Conservation (phyloP, 257 asterid genomes). For the Solanum chiquidenum region DNA sequence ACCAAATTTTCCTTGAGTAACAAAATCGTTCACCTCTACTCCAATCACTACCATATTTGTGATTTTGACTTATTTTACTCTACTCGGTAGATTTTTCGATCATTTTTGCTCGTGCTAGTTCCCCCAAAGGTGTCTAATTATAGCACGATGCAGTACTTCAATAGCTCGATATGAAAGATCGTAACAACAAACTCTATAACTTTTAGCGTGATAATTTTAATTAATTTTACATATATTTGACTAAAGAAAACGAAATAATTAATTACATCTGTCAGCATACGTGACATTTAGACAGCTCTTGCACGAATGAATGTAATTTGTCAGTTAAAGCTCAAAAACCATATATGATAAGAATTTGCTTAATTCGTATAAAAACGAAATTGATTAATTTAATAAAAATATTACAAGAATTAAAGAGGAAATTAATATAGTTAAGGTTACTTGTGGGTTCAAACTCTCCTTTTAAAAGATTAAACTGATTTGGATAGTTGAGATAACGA, state of each 20-base stretch:
- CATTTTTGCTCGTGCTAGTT: too few species aligned
- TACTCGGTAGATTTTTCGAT: too few species aligned
- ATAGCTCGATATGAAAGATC: too few species aligned
- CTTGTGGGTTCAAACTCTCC: neutral
- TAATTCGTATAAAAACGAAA: neutral
- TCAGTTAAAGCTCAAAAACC: too few species aligned
- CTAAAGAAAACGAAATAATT: neutral
- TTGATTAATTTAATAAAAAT: neutral
- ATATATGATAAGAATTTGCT: neutral
- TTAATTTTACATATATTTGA: neutral
- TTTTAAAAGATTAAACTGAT: neutral
- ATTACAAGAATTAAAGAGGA: neutral
- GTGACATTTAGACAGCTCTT: too few species aligned
- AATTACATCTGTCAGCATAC: neutral
- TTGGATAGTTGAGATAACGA: neutral
- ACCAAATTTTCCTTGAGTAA: slow-evolving; percentile 4
- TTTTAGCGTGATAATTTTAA: neutral
- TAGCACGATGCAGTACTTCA: too few species aligned
- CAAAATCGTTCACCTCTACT: neutral
- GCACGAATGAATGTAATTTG: too few species aligned
- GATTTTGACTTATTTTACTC: too few species aligned
- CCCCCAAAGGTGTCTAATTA: too few species aligned
- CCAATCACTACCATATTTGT: neutral
- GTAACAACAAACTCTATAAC: too few species aligned
- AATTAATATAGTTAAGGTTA: neutral